A percentile compares a stretch with the other conserved stretches of the same genome.
Evolutionary conservation across 2,329 filamentous ascomycete genomes (phyloP).

Genomic region (Tolypocladium paradoxum): DNA sequence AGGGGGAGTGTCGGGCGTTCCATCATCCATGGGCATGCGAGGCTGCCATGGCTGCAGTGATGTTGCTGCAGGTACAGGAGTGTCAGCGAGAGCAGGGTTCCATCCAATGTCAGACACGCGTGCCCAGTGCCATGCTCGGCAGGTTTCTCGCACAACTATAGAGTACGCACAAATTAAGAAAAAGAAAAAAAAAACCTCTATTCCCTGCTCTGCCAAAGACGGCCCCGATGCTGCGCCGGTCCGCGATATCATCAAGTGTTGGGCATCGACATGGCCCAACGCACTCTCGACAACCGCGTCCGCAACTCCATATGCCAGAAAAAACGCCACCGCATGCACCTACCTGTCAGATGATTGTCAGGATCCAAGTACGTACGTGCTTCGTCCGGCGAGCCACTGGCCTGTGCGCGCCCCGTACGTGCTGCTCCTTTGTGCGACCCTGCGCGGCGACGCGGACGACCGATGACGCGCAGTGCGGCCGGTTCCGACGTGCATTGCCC

Average conservation of each 20-base stretch:
- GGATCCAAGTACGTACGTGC: too few relatives aligned
- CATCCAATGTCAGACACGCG: not conserved
- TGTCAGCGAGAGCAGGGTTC: too few relatives aligned
- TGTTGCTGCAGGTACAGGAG: not conserved
- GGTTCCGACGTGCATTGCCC: not conserved
- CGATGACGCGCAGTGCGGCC: not conserved
- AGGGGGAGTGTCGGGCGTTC: not conserved
- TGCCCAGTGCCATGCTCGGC: too few relatives aligned
- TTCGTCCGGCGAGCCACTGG: not conserved
- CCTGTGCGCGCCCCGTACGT: not conserved
- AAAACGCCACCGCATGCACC: not conserved
- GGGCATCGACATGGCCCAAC: not conserved
- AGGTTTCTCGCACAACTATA: too few relatives aligned
- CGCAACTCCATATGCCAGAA: too few relatives aligned
- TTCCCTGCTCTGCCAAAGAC: not conserved
- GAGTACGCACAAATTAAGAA: too few relatives aligned
- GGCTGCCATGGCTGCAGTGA: not conserved
- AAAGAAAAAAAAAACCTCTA: not conserved
- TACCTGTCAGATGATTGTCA: not conserved
- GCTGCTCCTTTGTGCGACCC: not conserved
- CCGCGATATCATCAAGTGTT: not conserved
- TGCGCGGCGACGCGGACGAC: not conserved
- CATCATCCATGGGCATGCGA: not conserved
- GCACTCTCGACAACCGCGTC: not conserved
- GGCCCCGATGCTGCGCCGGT: not conserved